phyloP scores from a whole-genome alignment of 148 eudicot genomes.

The Pouteria glomerata region DNA sequence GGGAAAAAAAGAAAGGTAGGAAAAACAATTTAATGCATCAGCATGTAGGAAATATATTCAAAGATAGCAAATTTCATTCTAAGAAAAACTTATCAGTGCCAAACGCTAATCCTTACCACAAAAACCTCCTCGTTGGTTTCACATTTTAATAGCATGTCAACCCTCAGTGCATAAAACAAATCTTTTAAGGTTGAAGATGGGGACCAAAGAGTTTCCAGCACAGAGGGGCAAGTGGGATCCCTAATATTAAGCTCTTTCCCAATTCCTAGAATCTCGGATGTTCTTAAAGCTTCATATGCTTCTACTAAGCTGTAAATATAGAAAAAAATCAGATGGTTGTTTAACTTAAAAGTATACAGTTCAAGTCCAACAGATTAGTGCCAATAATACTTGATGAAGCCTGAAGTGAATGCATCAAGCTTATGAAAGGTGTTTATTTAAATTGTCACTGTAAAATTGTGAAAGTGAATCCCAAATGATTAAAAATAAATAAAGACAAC shows the following conservation, averaged over 20 bases:
- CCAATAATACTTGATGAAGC: background rate
- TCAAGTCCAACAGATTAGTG: background rate
- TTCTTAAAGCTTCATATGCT: constrained; percentile 69
- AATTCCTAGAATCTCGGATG: constrained; percentile 70
- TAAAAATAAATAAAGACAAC: background rate
- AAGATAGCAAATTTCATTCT: background rate
- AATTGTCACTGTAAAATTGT: background rate
- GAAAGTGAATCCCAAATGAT: background rate
- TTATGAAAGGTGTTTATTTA: background rate
- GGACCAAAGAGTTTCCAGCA: constrained; percentile 43
- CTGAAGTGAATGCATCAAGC: background rate
- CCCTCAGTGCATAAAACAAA: constrained; percentile 60
- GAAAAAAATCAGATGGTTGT: background rate
- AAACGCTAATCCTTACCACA: constrained; percentile 34
- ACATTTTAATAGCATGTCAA: constrained; percentile 57
- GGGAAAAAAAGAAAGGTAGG: constrained; percentile 5
- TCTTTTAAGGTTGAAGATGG: constrained; percentile 59
- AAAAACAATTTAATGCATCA: background rate
- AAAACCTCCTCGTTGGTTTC: constrained; percentile 36
- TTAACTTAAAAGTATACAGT: background rate
- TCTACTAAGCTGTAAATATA: constrained; percentile 59
- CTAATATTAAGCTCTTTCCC: constrained; percentile 38
- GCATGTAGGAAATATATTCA: background rate
- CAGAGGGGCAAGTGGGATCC: constrained; percentile 46
- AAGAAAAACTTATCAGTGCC: background rate